Percentiles rank a stretch among this genome's conserved stretches.
phyloP scores from a whole-genome alignment of 116 monocot species.

The Cymodocea nodosa region DNA sequence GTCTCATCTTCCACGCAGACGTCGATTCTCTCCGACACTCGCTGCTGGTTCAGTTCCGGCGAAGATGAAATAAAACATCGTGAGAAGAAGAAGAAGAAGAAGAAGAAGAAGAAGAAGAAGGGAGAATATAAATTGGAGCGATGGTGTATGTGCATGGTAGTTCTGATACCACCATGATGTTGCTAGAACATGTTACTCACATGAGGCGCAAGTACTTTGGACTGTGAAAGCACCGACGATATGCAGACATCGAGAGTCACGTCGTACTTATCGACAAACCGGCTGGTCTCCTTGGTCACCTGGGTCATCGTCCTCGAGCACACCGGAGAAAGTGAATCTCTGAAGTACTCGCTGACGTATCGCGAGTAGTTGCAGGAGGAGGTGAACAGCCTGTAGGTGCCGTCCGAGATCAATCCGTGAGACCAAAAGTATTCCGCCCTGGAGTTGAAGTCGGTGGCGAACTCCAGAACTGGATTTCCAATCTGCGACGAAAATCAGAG shows the following conservation, averaged over 20 bases:
- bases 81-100: background rate
- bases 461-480: slow-evolving; percentile 93
- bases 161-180: too few relatives aligned
- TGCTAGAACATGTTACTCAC: slow-evolving; percentile 17
- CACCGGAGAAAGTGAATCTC: slow-evolving; percentile 56
- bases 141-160: background rate
- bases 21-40: slow-evolving; percentile 55
- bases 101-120: too few relatives aligned
- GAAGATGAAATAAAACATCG: background rate
- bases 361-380: slow-evolving; percentile 85
- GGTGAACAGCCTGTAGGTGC: slow-evolving; percentile 70
- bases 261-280: slow-evolving; percentile 98
- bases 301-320: slow-evolving; percentile 77
- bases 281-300: slow-evolving; percentile 84
- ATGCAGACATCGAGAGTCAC: slow-evolving; percentile 96
- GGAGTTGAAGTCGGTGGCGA: slow-evolving; percentile 95
- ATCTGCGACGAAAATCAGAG: slow-evolving; percentile 26
- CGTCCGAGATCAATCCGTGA: slow-evolving; percentile 92
- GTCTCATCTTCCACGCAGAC: slow-evolving; percentile 98
- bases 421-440: slow-evolving; percentile 97
- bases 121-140: background rate
- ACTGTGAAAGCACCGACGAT: slow-evolving; percentile 80
- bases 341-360: slow-evolving; percentile 89
- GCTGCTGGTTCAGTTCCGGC: slow-evolving; percentile 32
- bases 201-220: slow-evolving; percentile 50